phyloP scores from a whole-genome alignment of 805 yeast species.

The Brettanomyces naardenensis region DNA sequence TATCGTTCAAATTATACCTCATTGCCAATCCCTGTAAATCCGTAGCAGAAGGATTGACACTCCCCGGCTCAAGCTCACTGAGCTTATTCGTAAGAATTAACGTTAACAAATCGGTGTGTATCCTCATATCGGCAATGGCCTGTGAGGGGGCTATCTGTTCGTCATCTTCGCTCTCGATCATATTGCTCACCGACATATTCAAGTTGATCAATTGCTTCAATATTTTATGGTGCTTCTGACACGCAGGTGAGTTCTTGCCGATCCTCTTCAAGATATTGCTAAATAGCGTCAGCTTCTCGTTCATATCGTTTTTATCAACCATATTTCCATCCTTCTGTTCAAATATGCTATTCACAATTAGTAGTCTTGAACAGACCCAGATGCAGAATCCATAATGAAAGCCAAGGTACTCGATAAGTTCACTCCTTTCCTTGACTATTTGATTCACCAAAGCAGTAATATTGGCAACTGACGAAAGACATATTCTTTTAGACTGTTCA shows the following conservation, averaged over 20 bases:
- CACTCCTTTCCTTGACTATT: conserved; percentile 4
- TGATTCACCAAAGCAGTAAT: conserved; percentile 8
- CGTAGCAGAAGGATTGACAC: neutral
- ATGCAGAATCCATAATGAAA: conserved; percentile 26
- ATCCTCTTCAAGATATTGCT: conserved; percentile 10
- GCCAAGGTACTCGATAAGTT: conserved; percentile 14
- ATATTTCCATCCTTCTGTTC: conserved; percentile 6
- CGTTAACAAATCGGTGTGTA: conserved; percentile 24
- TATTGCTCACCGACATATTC: conserved; percentile 10
- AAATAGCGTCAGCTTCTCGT: conserved; percentile 5
- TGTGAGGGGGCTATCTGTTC: conserved; percentile 28
- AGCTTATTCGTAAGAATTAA: conserved; percentile 22
- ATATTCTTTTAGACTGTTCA: conserved; percentile 12
- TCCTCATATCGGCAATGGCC: conserved; percentile 29
- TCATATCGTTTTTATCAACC: conserved; percentile 3
- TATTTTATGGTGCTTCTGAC: conserved; percentile 22
- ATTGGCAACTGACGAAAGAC: conserved; percentile 10
- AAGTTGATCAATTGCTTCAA: conserved; percentile 18
- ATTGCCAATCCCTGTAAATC: neutral
- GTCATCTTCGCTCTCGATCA: conserved; percentile 19
- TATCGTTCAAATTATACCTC: neutral
- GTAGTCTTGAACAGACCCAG: conserved; percentile 27
- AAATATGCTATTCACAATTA: conserved; percentile 22
- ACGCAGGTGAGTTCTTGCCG: conserved; percentile 23
- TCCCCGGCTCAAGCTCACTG: conserved; percentile 6